Evolutionary conservation across 371 early-diverging fungal genomes (phyloP).

Genomic region (Coemansia sp.): DNA sequence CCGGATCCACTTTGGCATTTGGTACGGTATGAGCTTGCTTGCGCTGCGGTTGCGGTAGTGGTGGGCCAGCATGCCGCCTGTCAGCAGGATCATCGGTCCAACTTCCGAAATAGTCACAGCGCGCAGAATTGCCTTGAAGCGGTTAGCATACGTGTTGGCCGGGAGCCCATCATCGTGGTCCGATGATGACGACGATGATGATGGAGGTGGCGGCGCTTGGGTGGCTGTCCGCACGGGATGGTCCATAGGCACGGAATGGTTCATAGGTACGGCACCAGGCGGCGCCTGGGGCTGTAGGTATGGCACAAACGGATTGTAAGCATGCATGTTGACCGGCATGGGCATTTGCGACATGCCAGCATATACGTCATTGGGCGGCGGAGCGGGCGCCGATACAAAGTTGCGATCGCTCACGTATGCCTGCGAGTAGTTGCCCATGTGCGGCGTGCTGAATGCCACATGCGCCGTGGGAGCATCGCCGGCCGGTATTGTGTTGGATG

Average conservation of each 20-base stretch:
- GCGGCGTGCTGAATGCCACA: not conserved
- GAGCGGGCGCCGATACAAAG: not conserved
- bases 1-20: slow-evolving; percentile 35
- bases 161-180: not conserved
- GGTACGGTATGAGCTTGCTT: slow-evolving; percentile 18
- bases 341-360: slow-evolving; percentile 4
- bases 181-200: slow-evolving; percentile 3
- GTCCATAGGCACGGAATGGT: not conserved
- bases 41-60: slow-evolving; percentile 17
- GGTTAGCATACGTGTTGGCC: slow-evolving; percentile 5
- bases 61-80: slow-evolving; percentile 17
- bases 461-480: not conserved
- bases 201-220: not conserved
- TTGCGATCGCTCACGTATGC: not conserved
- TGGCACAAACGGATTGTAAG: slow-evolving; percentile 2
- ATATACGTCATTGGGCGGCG: slow-evolving; percentile 1
- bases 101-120: slow-evolving; percentile 5
- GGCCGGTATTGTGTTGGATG: not conserved
- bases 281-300: not conserved
- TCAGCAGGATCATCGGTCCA: slow-evolving; percentile 7
- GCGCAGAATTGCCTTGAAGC: slow-evolving; percentile 1
- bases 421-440: slow-evolving; percentile 6
- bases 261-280: not conserved
- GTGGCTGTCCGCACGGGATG: not conserved
- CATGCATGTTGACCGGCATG: not conserved